Evolutionary conservation across 768 basidiomycete genomes (phyloP).

Genomic region (Mycena galopus): DNA sequence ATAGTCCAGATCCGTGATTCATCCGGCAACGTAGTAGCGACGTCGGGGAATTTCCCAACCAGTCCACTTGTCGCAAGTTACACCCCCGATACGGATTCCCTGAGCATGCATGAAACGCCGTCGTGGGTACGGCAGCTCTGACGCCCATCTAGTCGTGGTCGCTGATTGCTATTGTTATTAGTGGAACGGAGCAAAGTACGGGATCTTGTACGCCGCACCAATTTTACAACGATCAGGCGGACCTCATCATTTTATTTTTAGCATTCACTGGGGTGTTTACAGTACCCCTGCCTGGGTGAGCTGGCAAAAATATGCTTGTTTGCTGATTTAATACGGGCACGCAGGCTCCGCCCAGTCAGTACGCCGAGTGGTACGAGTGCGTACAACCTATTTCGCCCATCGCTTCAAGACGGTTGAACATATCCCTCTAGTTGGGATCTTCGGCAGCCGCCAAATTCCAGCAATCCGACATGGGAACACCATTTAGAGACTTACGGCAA

Average conservation of each 20-base stretch:
- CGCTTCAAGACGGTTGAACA: too few relatives aligned
- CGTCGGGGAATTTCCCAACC: slow-evolving; percentile 53
- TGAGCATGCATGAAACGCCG: slow-evolving; percentile 65
- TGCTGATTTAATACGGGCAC: slow-evolving; percentile 41
- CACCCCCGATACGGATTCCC: slow-evolving; percentile 50
- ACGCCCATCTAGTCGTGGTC: background rate
- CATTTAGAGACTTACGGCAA: slow-evolving; percentile 64
- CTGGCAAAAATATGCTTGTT: background rate
- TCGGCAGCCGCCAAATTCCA: slow-evolving; percentile 50
- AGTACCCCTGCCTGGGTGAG: slow-evolving; percentile 60
- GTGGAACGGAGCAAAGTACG: slow-evolving; percentile 68
- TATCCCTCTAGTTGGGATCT: slow-evolving; percentile 50
- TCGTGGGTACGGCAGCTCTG: slow-evolving; percentile 58
- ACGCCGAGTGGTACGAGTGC: slow-evolving; percentile 72
- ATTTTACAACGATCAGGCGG: slow-evolving; percentile 16
- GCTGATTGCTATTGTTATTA: slow-evolving; percentile 31
- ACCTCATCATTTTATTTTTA: slow-evolving; percentile 36
- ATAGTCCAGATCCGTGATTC: slow-evolving; percentile 50
- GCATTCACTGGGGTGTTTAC: slow-evolving; percentile 65
- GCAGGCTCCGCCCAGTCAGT: slow-evolving; percentile 54
- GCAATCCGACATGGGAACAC: slow-evolving; percentile 60
- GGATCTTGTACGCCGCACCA: slow-evolving; percentile 61
- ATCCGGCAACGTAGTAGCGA: slow-evolving; percentile 50
- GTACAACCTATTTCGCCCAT: too few relatives aligned
- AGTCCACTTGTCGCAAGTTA: slow-evolving; percentile 55